These are phyloP conservation scores for Penicillium alfredii DNA, from an alignment of 495 filamentous ascomycete genomes.

Conservation along the genomic window DNA sequence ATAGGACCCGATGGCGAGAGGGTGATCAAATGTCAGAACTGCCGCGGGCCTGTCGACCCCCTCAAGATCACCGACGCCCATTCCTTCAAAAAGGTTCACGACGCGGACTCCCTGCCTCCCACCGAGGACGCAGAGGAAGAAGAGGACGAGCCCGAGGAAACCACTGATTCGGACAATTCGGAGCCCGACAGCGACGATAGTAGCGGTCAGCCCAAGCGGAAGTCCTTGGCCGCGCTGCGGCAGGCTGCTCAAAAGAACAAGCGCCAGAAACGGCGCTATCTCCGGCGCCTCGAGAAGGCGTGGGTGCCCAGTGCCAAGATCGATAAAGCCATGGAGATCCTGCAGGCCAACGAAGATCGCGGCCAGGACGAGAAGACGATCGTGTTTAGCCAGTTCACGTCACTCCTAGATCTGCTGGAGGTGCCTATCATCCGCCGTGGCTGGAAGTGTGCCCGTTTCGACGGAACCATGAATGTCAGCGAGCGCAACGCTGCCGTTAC, in stretches of 20 bases:
- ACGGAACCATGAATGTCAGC: slow-evolving; percentile 70
- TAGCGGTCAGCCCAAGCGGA: slow-evolving; percentile 55
- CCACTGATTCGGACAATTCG: slow-evolving; percentile 23
- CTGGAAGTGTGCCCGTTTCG: slow-evolving; percentile 70
- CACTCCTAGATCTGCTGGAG: slow-evolving; percentile 86
- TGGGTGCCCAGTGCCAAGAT: slow-evolving; percentile 77
- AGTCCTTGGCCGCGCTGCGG: slow-evolving; percentile 35
- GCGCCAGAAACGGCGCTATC: slow-evolving; percentile 47
- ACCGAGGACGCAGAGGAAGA: slow-evolving; percentile 24
- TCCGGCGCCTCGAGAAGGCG: slow-evolving; percentile 56
- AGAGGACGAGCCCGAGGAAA: slow-evolving; percentile 30
- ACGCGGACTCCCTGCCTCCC: slow-evolving; percentile 35
- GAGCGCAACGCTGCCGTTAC: slow-evolving; percentile 66
- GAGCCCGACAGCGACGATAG: slow-evolving; percentile 39
- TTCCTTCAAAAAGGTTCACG: slow-evolving; percentile 72
- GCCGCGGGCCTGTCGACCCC: slow-evolving; percentile 56
- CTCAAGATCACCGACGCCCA: slow-evolving; percentile 66
- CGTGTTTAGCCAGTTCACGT: slow-evolving; percentile 89
- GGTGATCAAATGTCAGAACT: slow-evolving; percentile 69
- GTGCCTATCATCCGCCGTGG: slow-evolving; percentile 65
- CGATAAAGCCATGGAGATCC: slow-evolving; percentile 64
- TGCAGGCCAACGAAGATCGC: slow-evolving; percentile 45
- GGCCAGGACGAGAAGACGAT: slow-evolving; percentile 69
- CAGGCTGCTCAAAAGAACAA: slow-evolving; percentile 46
- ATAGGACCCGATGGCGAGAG: slow-evolving; percentile 52